Conservation (phyloP, 331 rosid genomes). For the Quercus phellos region DNA sequence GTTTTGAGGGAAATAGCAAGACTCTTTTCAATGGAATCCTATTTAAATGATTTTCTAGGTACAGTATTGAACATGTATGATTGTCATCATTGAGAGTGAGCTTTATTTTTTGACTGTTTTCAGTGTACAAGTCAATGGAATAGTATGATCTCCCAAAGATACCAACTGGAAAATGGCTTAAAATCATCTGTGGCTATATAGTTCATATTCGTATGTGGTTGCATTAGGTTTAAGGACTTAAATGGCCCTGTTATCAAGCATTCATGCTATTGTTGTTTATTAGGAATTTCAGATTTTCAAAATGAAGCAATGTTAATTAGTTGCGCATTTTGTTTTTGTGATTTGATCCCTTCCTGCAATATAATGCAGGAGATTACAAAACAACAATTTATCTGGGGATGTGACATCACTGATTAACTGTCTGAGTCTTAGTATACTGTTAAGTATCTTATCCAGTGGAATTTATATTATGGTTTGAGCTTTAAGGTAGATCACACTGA, state of each 20-base stretch:
- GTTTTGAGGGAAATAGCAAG: neutral
- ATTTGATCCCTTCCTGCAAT: conserved; percentile 5
- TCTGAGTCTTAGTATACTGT: conserved; percentile 72
- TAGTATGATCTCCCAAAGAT: neutral
- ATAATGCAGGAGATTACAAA: conserved; percentile 65
- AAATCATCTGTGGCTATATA: neutral
- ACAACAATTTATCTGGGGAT: conserved; percentile 80
- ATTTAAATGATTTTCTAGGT: neutral
- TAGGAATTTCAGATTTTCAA: neutral
- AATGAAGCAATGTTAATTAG: neutral
- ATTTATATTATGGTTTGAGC: neutral
- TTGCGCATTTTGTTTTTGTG: neutral
- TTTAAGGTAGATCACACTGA: neutral
- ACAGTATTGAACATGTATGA: neutral
- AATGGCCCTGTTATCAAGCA: neutral
- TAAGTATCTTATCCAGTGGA: conserved; percentile 29
- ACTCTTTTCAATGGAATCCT: neutral
- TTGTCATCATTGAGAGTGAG: neutral
- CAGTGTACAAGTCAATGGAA: neutral
- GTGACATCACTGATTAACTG: conserved; percentile 65
- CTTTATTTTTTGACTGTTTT: neutral
- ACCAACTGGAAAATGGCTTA: neutral
- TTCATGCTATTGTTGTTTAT: neutral
- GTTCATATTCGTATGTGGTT: neutral
- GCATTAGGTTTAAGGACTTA: neutral